Evolutionary conservation across 352 stramenopile species (phyloP), one percentile per base, ranked within the genome.

Genomic region (Pythium phragmiticola): DNA sequence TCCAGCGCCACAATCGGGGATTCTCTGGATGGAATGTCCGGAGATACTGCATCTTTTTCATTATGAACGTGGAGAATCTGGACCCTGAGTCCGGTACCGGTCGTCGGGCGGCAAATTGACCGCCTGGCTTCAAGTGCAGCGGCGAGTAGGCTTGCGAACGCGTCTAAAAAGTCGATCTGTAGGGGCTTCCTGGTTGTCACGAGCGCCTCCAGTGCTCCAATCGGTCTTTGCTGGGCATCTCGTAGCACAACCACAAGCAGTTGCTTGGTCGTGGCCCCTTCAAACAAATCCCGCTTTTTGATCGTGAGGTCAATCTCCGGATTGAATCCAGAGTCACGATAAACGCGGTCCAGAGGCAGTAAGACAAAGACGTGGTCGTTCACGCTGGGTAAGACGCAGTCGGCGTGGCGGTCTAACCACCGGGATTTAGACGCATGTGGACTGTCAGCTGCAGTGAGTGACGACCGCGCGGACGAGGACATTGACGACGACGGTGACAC

Each of bases 101-200:
- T 57, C 7, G 47, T 50, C 7, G 64, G 64, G 1, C 64, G 64
- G 42, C 57, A 66, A 30, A 71, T 66, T 2, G 52, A 61, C 3
- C 45, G 23, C 30, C 65, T 30, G 28, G 65, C 65, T 30, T 67
- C 54, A 8, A 72, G 39, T 16, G 66, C 66, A 28, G 66, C 51
- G 1, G 66, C 60, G 17, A 72, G 30, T 4, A 72, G 47, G 33
- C 54, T 54, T 4, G 48, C 41, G 45, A 72, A 72, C 11, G 60
- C 66, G 34, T 72, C 60, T 19, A 72, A 41, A 50, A 68, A 72
- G 17, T 72, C 66, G 7, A 72, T 17, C 48, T 53, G 43, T 19
- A 72, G 5, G 8, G 60, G 43, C 7, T 59, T 53, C 34, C 51
- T 48, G 16, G 42, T 47, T 0, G 41, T 36, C 12, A 72, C 37